Evolutionary conservation across 2,329 filamentous ascomycete genomes (phyloP), one percentile per base, ranked within the genome.

Genomic region (Camptophora hylomeconis): DNA sequence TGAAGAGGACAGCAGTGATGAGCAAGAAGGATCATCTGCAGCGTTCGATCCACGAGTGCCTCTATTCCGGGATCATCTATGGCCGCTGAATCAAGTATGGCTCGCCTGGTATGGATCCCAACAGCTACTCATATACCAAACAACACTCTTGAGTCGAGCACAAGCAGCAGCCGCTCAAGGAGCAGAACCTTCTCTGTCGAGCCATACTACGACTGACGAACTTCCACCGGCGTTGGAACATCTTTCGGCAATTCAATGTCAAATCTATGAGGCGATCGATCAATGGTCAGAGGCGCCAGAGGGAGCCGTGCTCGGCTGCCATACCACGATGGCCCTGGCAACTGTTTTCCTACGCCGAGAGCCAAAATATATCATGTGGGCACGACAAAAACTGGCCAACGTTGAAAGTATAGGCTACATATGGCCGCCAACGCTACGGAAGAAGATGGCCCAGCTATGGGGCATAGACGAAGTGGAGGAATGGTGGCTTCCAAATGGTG

Each of bases 401-500:
- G 64, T 92, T 24, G 87, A 95, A 54, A 66, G 67, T 24, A 30
- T 32, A 38, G 94, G 87, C 20, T 93, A 92, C 50, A 79, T 93
- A 14, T 86, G 82, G 42, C 78, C 86, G 1, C 61, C 72, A 17
- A 70, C 71, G 8, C 75, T 87, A 44, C 77, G 87, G 33, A 63
- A 59, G 17, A 75, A 76, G 40, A 78, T 95, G 67, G 73, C 80
- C 17, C 68, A 79, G 25, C 53, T 82, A 14, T 93, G 89, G 65
- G 32, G 31, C 5, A 12, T 43, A 24, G 38, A 38, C 4, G 72
- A 75, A 12, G 72, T 84, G 30, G 70, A 71, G 24, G 66, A 76
- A 33, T 94, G 84, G 82, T 98, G 89, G 89, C 67, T 94, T 3
- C 81, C 84, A 2, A 69, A 89, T 50, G 72, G 82, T 38, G 79